Percentiles rank a stretch among this genome's conserved stretches.
Evolutionary conservation across 306 rosid species (phyloP).

Genomic region (Astragalus membranaceus): DNA sequence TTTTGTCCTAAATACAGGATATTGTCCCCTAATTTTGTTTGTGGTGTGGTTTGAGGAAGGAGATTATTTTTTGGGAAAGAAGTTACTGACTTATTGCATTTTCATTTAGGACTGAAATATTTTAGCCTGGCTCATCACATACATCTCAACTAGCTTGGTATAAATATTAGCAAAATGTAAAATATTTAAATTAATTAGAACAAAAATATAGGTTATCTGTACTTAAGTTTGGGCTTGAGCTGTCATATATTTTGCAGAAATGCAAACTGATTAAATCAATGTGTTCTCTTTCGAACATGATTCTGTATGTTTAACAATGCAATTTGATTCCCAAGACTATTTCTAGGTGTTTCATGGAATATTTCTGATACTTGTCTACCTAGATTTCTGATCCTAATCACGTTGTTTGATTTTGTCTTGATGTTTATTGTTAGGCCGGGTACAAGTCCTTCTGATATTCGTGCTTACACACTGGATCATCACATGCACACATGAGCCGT

Average conservation of each 20-base stretch:
- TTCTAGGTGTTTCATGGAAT: neutral
- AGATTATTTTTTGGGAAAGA: neutral
- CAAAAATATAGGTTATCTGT: neutral
- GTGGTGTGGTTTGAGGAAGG: conserved; percentile 6
- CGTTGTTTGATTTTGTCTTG: conserved; percentile 20
- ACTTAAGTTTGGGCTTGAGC: neutral
- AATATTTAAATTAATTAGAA: neutral
- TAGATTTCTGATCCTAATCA: neutral
- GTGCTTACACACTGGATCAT: conserved; percentile 72
- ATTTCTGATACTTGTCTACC: conserved; percentile 11
- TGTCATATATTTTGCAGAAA: neutral
- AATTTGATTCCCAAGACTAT: neutral
- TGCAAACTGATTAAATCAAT: neutral
- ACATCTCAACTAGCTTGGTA: neutral
- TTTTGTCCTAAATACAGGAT: neutral
- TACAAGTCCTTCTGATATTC: conserved; percentile 90
- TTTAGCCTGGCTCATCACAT: neutral
- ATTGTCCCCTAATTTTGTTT: neutral
- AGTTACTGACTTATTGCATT: neutral
- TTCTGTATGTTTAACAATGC: conserved; percentile 9
- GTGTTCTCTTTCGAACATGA: neutral
- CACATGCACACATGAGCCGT: conserved; percentile 57
- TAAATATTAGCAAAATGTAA: conserved; percentile 1
- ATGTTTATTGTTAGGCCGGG: conserved; percentile 71
- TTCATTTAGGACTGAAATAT: neutral